Conservation (phyloP, 2,329 filamentous ascomycete genomes). For the Lizonia empirigonia region DNA sequence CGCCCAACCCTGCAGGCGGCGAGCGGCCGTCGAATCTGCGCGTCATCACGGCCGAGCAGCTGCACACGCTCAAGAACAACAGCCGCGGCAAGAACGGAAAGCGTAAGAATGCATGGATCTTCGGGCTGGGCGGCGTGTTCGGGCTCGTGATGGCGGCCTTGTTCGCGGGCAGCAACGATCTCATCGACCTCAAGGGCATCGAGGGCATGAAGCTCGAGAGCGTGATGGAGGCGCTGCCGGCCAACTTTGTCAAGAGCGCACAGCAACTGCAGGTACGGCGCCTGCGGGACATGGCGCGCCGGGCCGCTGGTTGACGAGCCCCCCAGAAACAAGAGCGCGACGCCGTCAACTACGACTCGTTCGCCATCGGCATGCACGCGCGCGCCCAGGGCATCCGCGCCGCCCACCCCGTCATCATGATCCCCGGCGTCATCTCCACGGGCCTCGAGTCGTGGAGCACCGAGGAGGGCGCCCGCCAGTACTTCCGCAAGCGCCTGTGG, state of each 20-base stretch:
- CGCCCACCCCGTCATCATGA: conserved; percentile 91
- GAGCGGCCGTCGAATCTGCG: conserved; percentile 53
- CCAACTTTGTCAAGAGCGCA: conserved; percentile 83
- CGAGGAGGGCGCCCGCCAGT: conserved; percentile 78
- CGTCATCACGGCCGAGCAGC: conserved; percentile 58
- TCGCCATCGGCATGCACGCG: conserved; percentile 85
- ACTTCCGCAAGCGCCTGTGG: conserved; percentile 94
- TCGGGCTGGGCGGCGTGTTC: conserved; percentile 85
- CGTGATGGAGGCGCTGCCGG: conserved; percentile 84
- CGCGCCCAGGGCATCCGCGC: conserved; percentile 79
- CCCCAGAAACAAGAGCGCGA: conserved; percentile 81
- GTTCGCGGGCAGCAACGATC: conserved; percentile 85
- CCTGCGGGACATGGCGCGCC: neutral
- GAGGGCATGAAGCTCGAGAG: conserved; percentile 79
- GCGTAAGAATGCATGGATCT: conserved; percentile 79
- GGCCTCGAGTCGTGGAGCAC: conserved; percentile 98
- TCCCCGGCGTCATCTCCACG: conserved; percentile 96
- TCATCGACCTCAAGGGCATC: conserved; percentile 80
- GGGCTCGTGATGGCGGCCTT: conserved; percentile 87
- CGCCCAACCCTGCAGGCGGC: conserved; percentile 36
- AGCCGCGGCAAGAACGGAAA: conserved; percentile 58
- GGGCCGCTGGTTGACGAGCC: conserved; percentile 31
- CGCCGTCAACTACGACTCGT: conserved; percentile 89
- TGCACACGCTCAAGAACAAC: conserved; percentile 55
- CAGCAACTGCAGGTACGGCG: conserved; percentile 76